Base-by-base conservation (phyloP, 2,329 filamentous ascomycete species). In the Tolypocladium tropicale region DNA sequence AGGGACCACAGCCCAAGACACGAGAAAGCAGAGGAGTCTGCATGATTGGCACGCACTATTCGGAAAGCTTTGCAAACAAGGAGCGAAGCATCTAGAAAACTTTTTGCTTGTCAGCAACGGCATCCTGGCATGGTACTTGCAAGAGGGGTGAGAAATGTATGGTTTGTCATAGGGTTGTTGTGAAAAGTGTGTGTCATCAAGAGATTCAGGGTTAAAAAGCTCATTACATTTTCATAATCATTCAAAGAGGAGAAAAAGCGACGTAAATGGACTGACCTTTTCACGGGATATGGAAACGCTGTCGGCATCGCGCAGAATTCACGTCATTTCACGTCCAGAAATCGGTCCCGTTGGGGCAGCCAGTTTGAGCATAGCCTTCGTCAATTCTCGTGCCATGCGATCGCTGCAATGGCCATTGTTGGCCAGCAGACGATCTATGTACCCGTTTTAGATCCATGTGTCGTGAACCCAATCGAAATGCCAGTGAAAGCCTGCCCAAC, bases 161-260 rank as follows among this genome's bases (percentile, higher is more conserved):
- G 67, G 72, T 70, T 53, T 76, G 79, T 84, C 81, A 83, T 82
- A 82, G 63, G 65, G 72, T 79, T 70, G 70, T 82, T 74, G 78
- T 80, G 74, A 76, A 32, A 46, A 50, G 46, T 50, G 69, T 74
- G 67, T 70, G 72, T 82, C 80, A 81, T 83, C 78, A 82, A 76
- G 67, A 73, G 72, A 63, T 75, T 81, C 80, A 83, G 81, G 80
- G 80, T 84, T 84, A 84, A 84, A 84, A 84, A 84, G 81, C 81
- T 83, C 80, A 75, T 69, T n/a, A 70, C 67, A 68, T 71, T 73
- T 75, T 68, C 77, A 72, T 77, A 81, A 83, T 82, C 81, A 78
- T 83, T 61, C 77, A 74, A 61, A 59, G 57, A 61, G 41, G 57
- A 55, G 54, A 59, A 60, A 54, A 59, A 58, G 23, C 55, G 59